Conservation (phyloP, 139 green algal species). For the Coccomyxa sp. region DNA sequence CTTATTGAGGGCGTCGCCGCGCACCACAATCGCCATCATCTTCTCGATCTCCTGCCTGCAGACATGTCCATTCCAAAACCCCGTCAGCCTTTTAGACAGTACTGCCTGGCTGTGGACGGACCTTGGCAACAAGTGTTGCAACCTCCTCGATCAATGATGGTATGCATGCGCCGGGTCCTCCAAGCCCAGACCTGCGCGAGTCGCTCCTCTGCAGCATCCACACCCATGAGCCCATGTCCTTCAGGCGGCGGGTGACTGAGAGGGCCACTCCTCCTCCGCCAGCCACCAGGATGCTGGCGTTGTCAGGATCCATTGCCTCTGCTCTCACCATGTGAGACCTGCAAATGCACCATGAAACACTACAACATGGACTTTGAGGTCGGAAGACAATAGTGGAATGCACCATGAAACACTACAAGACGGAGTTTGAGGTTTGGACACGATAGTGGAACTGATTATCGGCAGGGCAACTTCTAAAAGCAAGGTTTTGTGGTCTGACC, state of each 20-base stretch:
- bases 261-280: conserved; percentile 87
- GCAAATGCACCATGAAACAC: no score
- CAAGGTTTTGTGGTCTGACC: no score
- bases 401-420: no score
- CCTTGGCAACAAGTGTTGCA: no score
- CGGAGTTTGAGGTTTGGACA: no score
- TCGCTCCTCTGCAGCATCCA: conserved; percentile 86
- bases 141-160: not conserved
- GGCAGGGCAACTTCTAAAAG: no score
- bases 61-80: not conserved
- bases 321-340: not conserved
- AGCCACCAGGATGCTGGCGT: conserved; percentile 84
- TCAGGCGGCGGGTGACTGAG: conserved; percentile 76
- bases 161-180: not conserved
- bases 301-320: conserved; percentile 74
- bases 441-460: no score
- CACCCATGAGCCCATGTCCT: conserved; percentile 94
- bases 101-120: not conserved
- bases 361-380: no score
- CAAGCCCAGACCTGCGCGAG: conserved; percentile 32
- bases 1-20: conserved; percentile 78
- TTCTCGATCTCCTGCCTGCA: conserved; percentile 80
- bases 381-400: no score
- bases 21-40: conserved; percentile 88
- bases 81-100: not conserved